phyloP scores from a whole-genome alignment of 2,329 filamentous ascomycete species.

The Bimuria novae-zelandiae region DNA sequence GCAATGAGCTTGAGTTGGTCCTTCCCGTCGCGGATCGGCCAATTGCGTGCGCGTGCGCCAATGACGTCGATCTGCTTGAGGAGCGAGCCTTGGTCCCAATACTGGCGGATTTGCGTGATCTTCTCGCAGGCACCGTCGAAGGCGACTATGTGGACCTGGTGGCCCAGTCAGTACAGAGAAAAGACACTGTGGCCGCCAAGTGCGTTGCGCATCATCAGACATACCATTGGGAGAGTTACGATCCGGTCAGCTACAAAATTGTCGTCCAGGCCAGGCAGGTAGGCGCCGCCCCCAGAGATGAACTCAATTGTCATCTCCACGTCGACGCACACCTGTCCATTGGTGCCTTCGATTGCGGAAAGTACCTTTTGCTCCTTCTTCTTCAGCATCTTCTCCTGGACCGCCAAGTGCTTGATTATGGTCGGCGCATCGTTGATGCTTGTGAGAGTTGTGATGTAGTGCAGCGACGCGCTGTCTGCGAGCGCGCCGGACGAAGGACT shows the following conservation, averaged over 20 bases:
- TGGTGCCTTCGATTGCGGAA: constrained; percentile 70
- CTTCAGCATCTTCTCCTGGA: constrained; percentile 73
- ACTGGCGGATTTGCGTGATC: constrained; percentile 84
- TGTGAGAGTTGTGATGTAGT: constrained; percentile 90
- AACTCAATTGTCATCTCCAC: constrained; percentile 85
- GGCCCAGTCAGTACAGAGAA: constrained; percentile 16
- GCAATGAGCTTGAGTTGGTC: constrained; percentile 82
- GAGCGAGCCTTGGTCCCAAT: constrained; percentile 93
- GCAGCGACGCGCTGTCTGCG: constrained; percentile 54
- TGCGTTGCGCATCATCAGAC: constrained; percentile 41
- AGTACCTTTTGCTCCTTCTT: constrained; percentile 83
- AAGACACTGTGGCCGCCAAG: not conserved
- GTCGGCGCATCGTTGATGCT: constrained; percentile 71
- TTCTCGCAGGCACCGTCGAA: constrained; percentile 73
- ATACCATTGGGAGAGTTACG: constrained; percentile 79
- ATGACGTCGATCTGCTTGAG: constrained; percentile 95
- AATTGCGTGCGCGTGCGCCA: constrained; percentile 85
- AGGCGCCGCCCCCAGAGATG: constrained; percentile 76
- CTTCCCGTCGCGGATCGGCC: constrained; percentile 87
- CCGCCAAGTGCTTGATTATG: constrained; percentile 80
- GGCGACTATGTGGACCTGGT: constrained; percentile 73
- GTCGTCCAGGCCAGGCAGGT: constrained; percentile 87
- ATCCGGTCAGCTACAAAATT: constrained; percentile 87
- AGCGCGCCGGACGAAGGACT: constrained; percentile 50
- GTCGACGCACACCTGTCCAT: constrained; percentile 72